Evolutionary conservation across 2,329 filamentous ascomycete genomes (phyloP).

Genomic region (Arthrobotrys megalospora): DNA sequence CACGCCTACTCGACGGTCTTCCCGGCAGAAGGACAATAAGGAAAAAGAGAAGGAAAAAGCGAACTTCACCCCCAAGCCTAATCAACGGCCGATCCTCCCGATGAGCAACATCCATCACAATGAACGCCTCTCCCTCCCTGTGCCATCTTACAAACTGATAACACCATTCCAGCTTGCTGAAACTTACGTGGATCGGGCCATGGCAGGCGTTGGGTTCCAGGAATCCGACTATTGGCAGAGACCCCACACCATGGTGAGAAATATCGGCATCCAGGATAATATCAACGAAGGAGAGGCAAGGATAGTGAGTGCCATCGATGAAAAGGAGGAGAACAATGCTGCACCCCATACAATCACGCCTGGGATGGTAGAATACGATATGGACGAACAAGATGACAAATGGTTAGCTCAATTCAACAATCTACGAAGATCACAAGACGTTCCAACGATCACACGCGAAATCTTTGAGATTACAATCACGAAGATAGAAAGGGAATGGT

Average conservation of each 20-base stretch:
- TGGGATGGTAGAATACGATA: conserved; percentile 96
- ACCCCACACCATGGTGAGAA: conserved; percentile 74
- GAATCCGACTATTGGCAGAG: conserved; percentile 91
- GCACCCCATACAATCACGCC: conserved; percentile 67
- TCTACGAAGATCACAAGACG: conserved; percentile 79
- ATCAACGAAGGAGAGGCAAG: conserved; percentile 74
- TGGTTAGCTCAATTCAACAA: conserved; percentile 90
- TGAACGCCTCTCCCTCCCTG: conserved; percentile 82
- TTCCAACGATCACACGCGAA: conserved; percentile 89
- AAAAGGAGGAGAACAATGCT: conserved; percentile 43
- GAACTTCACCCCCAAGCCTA: conserved; percentile 37
- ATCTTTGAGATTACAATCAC: conserved; percentile 98
- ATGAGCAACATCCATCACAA: conserved; percentile 84
- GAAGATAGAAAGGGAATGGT: conserved; percentile 99
- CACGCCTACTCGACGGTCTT: conserved; percentile 54
- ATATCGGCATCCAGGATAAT: conserved; percentile 76
- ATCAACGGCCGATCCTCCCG: conserved; percentile 71
- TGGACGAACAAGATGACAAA: conserved; percentile 98
- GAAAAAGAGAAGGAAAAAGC: conserved; percentile 49
- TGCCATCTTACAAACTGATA: conserved; percentile 81
- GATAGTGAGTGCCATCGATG: conserved; percentile 46
- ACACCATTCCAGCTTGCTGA: conserved; percentile 85
- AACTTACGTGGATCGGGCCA: conserved; percentile 92
- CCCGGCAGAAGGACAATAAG: conserved; percentile 59
- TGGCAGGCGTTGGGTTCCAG: conserved; percentile 96